These are phyloP conservation scores for Aspergillus coremiiformis DNA, from an alignment of 495 filamentous ascomycete genomes.

Conservation along the genomic window DNA sequence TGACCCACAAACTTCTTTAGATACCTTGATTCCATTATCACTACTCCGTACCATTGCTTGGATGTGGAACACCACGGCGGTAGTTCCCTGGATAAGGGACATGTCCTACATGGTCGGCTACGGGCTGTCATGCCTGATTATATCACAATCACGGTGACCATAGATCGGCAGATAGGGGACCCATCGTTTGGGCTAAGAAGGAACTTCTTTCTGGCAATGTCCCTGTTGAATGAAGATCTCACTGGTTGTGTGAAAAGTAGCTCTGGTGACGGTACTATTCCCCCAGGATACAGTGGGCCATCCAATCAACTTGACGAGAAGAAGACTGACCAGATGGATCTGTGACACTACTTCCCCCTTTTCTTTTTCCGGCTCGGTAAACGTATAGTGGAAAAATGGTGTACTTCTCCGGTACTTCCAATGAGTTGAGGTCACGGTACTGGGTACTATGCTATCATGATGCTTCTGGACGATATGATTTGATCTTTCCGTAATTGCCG, in stretches of 20 bases:
- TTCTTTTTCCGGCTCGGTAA: not conserved
- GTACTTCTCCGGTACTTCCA: not conserved
- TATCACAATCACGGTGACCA: not conserved
- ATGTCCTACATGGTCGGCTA: not conserved
- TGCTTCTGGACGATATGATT: not conserved
- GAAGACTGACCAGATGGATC: not conserved
- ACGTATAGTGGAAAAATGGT: not conserved
- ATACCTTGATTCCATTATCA: not conserved
- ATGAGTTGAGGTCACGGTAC: not conserved
- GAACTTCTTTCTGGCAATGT: not conserved
- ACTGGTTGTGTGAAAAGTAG: not conserved
- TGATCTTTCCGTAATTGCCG: not conserved
- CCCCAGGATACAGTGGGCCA: not conserved
- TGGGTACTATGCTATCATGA: not conserved
- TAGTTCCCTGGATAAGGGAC: not conserved
- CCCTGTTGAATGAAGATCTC: not conserved
- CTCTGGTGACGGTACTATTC: not conserved
- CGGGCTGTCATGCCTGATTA: not conserved
- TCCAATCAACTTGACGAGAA: not conserved
- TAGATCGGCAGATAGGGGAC: not conserved
- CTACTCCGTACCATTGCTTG: not conserved
- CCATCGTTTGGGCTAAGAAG: not conserved
- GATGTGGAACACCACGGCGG: not conserved
- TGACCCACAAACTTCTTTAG: not conserved
- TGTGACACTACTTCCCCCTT: not conserved